Evolutionary conservation across 2,329 filamentous ascomycete species (phyloP).

Genomic region (Trichoderma afroharzianum): DNA sequence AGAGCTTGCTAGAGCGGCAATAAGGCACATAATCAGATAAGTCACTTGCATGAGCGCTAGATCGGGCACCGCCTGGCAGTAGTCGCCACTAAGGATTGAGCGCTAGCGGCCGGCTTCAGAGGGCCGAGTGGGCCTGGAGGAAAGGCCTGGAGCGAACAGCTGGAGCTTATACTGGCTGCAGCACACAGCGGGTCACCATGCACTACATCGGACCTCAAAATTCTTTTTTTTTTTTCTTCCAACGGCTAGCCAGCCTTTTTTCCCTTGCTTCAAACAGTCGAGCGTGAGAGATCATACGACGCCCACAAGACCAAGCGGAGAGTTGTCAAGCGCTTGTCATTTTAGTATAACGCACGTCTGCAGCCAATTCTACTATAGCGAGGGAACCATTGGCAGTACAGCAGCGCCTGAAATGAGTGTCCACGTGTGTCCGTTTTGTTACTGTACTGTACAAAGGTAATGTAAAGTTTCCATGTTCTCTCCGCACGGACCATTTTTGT

Average conservation of each 20-base stretch:
- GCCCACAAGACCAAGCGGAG: neutral
- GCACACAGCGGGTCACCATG: neutral
- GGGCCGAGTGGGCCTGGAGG: neutral
- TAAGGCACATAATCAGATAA: neutral
- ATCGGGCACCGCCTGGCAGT: neutral
- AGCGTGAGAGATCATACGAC: neutral
- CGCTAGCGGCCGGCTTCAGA: slow-evolving; percentile 2
- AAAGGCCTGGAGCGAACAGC: slow-evolving; percentile 1
- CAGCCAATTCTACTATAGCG: neutral
- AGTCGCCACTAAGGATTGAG: neutral
- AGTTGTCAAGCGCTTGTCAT: neutral
- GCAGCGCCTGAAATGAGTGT: too few species aligned
- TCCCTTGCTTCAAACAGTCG: neutral
- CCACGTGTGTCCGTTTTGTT: too few species aligned
- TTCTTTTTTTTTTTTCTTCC: slow-evolving; percentile 4
- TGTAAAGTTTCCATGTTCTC: too few species aligned
- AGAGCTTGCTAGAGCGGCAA: neutral
- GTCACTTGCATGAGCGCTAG: slow-evolving; percentile 1
- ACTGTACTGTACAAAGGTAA: too few species aligned
- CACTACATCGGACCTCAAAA: slow-evolving; percentile 2
- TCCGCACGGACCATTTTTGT: too few species aligned
- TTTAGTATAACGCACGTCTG: neutral
- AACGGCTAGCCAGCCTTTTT: neutral
- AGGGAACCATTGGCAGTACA: neutral
- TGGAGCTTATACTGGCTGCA: neutral